Evolutionary conservation across 441 rosid species (phyloP).

Genomic region (California macrophylla): DNA sequence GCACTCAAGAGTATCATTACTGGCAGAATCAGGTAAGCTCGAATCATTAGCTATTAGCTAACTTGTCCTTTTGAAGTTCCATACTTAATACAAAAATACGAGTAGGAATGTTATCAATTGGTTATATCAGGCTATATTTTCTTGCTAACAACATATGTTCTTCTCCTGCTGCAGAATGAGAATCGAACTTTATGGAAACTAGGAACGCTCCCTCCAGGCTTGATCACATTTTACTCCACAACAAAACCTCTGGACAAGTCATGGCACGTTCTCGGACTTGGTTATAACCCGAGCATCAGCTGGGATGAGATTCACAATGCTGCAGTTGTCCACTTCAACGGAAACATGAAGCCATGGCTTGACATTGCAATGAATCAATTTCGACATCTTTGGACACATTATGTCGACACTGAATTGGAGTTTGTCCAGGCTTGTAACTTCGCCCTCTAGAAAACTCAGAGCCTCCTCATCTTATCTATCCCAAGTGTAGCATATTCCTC

Average conservation of each 20-base stretch:
- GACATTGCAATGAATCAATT: slow-evolving; percentile 82
- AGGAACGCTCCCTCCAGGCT: slow-evolving; percentile 70
- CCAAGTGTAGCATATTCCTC: slow-evolving; percentile 8
- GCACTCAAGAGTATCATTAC: slow-evolving; percentile 41
- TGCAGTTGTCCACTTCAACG: slow-evolving; percentile 81
- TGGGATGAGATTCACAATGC: slow-evolving; percentile 71
- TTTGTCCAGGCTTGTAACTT: slow-evolving; percentile 88
- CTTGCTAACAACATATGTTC: not conserved
- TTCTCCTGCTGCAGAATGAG: slow-evolving; percentile 31
- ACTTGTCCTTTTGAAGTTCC: not conserved
- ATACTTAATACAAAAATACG: not conserved
- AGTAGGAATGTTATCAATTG: not conserved
- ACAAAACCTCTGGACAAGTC: slow-evolving; percentile 77
- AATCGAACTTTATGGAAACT: slow-evolving; percentile 61
- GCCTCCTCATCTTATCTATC: not conserved
- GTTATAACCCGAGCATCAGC: slow-evolving; percentile 65
- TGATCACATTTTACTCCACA: slow-evolving; percentile 68
- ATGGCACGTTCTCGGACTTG: slow-evolving; percentile 88
- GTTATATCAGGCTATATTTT: not conserved
- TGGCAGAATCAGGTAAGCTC: slow-evolving; percentile 42
- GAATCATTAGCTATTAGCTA: not conserved
- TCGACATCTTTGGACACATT: slow-evolving; percentile 72
- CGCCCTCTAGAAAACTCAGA: slow-evolving; percentile 39
- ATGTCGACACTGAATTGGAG: slow-evolving; percentile 85
- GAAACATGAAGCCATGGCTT: slow-evolving; percentile 95